Percentiles rank a stretch among this genome's conserved stretches.
Evolutionary conservation across 352 stramenopile species (phyloP).

Genomic region (Phytophthora meadii): DNA sequence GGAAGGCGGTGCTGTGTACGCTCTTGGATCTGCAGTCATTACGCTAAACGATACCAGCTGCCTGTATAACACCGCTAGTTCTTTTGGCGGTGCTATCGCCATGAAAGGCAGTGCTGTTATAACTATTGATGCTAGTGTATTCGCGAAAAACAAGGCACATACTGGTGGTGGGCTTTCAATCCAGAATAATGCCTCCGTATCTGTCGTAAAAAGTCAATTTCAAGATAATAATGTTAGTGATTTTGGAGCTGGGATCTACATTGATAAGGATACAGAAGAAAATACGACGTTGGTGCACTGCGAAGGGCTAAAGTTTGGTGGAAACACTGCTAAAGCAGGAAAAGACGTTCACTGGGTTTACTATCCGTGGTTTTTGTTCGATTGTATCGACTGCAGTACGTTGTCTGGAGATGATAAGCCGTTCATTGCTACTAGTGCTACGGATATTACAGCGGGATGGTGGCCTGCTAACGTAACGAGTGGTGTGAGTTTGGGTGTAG

Average conservation of each 20-base stretch:
- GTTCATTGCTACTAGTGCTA: conserved; percentile 49
- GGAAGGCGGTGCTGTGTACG: conserved; percentile 59
- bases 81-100: conserved; percentile 58
- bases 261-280: conserved; percentile 39
- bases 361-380: conserved; percentile 47
- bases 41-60: conserved; percentile 18
- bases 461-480: conserved; percentile 70
- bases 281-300: conserved; percentile 18
- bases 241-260: conserved; percentile 65
- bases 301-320: conserved; percentile 22
- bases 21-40: conserved; percentile 46
- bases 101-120: conserved; percentile 37
- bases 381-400: conserved; percentile 42
- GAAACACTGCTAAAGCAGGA: conserved; percentile 53
- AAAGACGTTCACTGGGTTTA: conserved; percentile 72
- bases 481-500: conserved; percentile 54
- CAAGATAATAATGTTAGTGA: conserved; percentile 49
- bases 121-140: conserved; percentile 17
- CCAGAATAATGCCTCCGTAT: conserved; percentile 44
- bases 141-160: conserved; percentile 48
- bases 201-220: conserved; percentile 35
- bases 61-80: conserved; percentile 36
- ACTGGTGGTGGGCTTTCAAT: conserved; percentile 59
- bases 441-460: conserved; percentile 51
- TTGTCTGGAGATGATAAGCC: background rate